A percentile compares a stretch with the other conserved stretches of the same genome.
Evolutionary conservation across 202 grass and related monocot genomes (phyloP).

Genomic region (Cymbopogon flexuosus): DNA sequence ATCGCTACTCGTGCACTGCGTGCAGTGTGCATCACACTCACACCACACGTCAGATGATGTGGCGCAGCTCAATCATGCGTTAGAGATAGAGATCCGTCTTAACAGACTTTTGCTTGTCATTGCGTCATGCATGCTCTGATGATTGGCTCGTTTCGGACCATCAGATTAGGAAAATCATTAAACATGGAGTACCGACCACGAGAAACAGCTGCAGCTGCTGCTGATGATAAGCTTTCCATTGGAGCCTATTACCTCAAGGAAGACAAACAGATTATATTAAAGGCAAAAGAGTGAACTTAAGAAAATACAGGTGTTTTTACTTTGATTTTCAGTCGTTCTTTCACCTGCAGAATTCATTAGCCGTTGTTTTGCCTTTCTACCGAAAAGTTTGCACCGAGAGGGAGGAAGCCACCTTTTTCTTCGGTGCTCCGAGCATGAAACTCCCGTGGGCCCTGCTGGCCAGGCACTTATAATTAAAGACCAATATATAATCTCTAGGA

Average conservation of each 20-base stretch:
- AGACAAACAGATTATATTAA: not conserved
- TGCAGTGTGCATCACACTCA: not conserved
- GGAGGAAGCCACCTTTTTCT: not conserved
- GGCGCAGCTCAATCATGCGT: not conserved
- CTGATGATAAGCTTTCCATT: not conserved
- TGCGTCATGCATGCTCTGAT: not conserved
- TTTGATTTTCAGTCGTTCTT: not conserved
- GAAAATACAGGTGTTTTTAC: not conserved
- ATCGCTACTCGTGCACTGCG: not conserved
- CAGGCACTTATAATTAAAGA: constrained; percentile 23
- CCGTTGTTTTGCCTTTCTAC: not conserved
- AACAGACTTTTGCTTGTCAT: not conserved
- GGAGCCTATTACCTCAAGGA: not conserved
- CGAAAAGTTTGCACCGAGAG: not conserved
- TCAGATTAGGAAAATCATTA: not conserved
- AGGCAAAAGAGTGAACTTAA: not conserved
- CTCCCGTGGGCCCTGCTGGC: not conserved
- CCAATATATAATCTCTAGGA: constrained; percentile 6
- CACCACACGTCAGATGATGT: not conserved
- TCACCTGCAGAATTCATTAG: not conserved
- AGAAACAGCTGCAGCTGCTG: not conserved
- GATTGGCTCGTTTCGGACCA: not conserved
- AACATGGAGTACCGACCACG: not conserved
- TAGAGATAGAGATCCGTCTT: not conserved
- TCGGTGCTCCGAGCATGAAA: not conserved